Evolutionary conservation across 192 early-diverging fungal species (phyloP), one percentile per base, ranked within the genome.

Genomic region (Chytriomyces confervae): DNA sequence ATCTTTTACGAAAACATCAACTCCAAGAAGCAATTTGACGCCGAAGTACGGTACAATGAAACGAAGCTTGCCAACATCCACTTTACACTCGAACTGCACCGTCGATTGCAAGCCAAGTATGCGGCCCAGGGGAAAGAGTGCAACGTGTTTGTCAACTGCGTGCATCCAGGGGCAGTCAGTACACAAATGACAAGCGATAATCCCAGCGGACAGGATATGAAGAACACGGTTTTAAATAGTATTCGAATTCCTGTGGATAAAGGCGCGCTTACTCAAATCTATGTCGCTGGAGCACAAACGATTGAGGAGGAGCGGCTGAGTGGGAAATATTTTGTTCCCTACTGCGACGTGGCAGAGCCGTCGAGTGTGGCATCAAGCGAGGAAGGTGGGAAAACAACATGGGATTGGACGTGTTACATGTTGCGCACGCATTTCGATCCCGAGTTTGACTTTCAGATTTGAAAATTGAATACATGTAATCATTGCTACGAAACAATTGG

Each of bases 31-130:
- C 53, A 11, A n/a, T 44, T 48, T 10, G 47, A 47, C 23, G 11
- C 29, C 46, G 45, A 75, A 18, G 46, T 62, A 7, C 75, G 81
- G 53, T 90, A 90, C 69, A 77, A 76, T 20, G 78, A 83, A 16
- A 84, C 86, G 3, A 91, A 91, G 81, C 66, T 88, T 62, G 80
- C 85, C 61, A 87, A 83, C 48, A 66, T 85, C 43, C 76, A 88
- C 23, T 89, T 86, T 73, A 70, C 82, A 1, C 79, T 80, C 16
- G 79, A 82, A 27, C 79, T 91, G 7, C 82, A 83, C 27, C 75
- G 80, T 1, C 60, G 79, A 48, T 48, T 84, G 2, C 63, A 68
- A 11, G 79, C 65, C 5, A 74, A 85, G 44, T 57, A 69, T 20
- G 23, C 66, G 16, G 20, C 6, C 13, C 20, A 20, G 11, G 77